A percentile compares a stretch with the other conserved stretches of the same genome.
phyloP scores from a whole-genome alignment of 495 filamentous ascomycete species.

The Polyplosphaeria fusca region DNA sequence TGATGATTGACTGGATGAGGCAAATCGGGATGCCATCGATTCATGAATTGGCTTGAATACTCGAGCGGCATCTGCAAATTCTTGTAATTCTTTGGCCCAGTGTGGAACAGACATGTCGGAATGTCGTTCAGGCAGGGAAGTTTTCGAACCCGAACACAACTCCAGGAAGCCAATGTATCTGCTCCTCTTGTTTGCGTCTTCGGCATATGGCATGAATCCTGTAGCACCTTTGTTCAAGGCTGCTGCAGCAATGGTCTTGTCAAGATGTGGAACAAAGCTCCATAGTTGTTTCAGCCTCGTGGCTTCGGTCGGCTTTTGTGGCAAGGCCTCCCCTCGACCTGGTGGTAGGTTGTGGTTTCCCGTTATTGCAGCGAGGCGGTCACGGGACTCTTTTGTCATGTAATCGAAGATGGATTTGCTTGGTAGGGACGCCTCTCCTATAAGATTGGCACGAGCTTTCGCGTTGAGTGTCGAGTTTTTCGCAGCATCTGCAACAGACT shows the following conservation, averaged over 20 bases:
- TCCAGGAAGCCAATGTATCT: conserved; percentile 82
- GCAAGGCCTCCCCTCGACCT: background rate
- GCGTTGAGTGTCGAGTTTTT: conserved; percentile 75
- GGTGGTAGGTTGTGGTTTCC: conserved; percentile 71
- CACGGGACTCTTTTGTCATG: conserved; percentile 75
- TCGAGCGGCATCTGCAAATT: conserved; percentile 83
- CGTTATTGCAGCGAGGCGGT: conserved; percentile 69
- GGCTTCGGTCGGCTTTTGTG: background rate
- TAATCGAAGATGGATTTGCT: conserved; percentile 96
- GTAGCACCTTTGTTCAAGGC: conserved; percentile 70
- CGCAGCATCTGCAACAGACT: conserved; percentile 71
- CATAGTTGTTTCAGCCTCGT: conserved; percentile 54
- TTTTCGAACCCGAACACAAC: conserved; percentile 63
- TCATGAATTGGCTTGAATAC: conserved; percentile 92
- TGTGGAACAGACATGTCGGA: conserved; percentile 62
- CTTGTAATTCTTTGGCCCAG: conserved; percentile 74
- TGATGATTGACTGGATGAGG: conserved; percentile 46
- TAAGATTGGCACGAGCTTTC: conserved; percentile 70
- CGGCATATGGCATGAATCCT: conserved; percentile 80
- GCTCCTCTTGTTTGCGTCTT: conserved; percentile 70
- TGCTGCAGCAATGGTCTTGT: conserved; percentile 67
- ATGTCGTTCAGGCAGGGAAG: conserved; percentile 57
- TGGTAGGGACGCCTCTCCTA: conserved; percentile 79
- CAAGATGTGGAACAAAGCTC: conserved; percentile 68
- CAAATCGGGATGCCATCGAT: conserved; percentile 86